Evolutionary conservation across 306 rosid genomes (phyloP).

Genomic region (Fragaria iinumae): DNA sequence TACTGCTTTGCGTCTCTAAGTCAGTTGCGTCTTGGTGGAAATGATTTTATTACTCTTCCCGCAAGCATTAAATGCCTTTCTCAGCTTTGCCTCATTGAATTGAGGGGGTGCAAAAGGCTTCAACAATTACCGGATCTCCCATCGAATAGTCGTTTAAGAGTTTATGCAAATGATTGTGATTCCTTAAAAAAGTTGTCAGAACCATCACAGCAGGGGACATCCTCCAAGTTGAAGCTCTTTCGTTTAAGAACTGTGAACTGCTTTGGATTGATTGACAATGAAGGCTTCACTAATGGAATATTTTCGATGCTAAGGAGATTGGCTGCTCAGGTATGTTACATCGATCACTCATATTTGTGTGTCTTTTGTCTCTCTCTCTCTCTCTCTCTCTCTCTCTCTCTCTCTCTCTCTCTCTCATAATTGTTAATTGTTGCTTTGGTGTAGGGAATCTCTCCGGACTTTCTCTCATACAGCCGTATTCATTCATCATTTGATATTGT

Average conservation of each 20-base stretch:
- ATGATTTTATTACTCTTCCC: not conserved
- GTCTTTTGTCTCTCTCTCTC: no score
- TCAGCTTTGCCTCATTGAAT: rapidly evolving
- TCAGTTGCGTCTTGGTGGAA: not conserved
- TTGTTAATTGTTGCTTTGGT: no score
- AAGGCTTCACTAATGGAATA: not conserved
- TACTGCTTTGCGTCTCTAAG: not conserved
- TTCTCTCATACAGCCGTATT: no score
- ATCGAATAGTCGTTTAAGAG: rapidly evolving
- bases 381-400: no score
- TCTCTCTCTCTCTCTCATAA: no score
- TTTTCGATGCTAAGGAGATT: no score
- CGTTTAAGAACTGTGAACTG: not conserved
- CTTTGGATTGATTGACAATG: not conserved
- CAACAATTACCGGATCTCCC: constrained; percentile 11
- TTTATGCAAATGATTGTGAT: not conserved
- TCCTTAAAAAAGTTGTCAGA: not conserved
- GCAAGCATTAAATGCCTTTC: constrained; percentile 6
- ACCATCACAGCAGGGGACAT: not conserved
- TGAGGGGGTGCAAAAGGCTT: constrained; percentile 9
- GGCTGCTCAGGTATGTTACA: no score
- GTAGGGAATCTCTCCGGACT: no score
- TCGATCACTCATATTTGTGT: no score
- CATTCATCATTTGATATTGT: no score
- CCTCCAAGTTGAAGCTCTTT: rapidly evolving